Evolutionary conservation across 257 asterid species (phyloP).

Genomic region (Lavandula angustifolia): DNA sequence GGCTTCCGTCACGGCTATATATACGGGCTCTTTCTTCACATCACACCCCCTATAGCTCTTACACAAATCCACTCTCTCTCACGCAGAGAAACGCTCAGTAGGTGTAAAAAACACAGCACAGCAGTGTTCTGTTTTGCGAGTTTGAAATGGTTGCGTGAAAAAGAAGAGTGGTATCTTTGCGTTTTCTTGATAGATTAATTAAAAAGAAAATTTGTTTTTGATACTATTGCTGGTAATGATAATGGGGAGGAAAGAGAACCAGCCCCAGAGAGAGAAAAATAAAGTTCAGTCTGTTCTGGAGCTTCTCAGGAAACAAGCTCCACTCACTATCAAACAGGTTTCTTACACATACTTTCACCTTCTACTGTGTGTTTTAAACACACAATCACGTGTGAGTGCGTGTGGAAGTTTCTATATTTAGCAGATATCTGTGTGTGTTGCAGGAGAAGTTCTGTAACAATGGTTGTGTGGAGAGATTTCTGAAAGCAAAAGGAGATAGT

Average conservation of each 20-base stretch:
- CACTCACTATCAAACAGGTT: conserved; percentile 85
- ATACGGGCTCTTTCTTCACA: conserved; percentile 43
- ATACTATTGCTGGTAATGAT: neutral
- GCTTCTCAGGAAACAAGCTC: conserved; percentile 73
- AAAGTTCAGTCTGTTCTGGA: conserved; percentile 68
- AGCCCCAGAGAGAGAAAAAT: conserved; percentile 55
- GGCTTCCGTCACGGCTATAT: conserved; percentile 60
- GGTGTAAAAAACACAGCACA: conserved; percentile 20
- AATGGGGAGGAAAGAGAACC: conserved; percentile 71
- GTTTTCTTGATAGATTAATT: conserved; percentile 40
- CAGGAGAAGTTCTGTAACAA: conserved; percentile 86
- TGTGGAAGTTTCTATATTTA: neutral
- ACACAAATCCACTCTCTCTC: conserved; percentile 33
- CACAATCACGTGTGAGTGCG: too few relatives aligned
- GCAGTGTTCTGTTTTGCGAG: neutral
- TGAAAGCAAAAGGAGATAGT: conserved; percentile 73
- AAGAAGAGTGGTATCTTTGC: conserved; percentile 61
- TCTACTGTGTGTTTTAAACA: conserved; percentile 19
- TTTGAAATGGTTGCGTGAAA: too few relatives aligned
- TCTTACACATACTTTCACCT: neutral
- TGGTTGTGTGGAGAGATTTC: conserved; percentile 79
- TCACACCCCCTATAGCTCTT: conserved; percentile 31
- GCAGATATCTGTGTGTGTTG: neutral
- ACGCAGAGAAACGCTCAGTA: conserved; percentile 21
- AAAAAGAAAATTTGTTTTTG: conserved; percentile 6